Conservation (phyloP, 2,329 filamentous ascomycete genomes). For the Herpotrichia juniperi region DNA sequence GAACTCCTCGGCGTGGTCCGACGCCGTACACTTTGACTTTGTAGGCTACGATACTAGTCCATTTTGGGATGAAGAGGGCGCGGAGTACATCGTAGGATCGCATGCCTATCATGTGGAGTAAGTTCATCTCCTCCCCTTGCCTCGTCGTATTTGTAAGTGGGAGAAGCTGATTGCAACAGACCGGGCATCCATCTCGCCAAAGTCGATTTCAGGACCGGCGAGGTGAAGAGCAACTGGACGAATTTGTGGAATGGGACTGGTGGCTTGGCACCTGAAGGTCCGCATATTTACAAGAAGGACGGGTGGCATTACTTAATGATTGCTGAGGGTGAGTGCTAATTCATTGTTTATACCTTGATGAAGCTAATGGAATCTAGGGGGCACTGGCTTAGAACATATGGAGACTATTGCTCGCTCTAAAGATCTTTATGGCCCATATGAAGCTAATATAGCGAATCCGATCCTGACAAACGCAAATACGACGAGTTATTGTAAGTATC, state of each 20-base stretch:
- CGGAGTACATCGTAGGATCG: conserved; percentile 53
- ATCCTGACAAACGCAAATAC: conserved; percentile 48
- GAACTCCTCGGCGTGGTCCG: conserved; percentile 53
- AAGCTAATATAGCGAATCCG: conserved; percentile 43
- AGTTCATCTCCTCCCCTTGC: conserved; percentile 1
- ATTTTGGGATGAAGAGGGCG: conserved; percentile 64
- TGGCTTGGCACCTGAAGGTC: conserved; percentile 38
- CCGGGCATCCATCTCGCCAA: conserved; percentile 36
- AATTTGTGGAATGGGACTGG: conserved; percentile 47
- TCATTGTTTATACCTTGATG: background rate
- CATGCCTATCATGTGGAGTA: conserved; percentile 30
- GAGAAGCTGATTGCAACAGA: conserved; percentile 10
- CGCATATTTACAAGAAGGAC: conserved; percentile 45
- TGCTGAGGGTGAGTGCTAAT: conserved; percentile 34
- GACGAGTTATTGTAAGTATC: conserved; percentile 38
- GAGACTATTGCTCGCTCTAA: conserved; percentile 46
- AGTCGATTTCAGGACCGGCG: conserved; percentile 43
- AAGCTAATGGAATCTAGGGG: conserved; percentile 17
- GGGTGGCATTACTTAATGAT: conserved; percentile 39
- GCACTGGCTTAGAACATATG: conserved; percentile 44
- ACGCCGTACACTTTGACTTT: conserved; percentile 57
- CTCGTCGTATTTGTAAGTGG: background rate
- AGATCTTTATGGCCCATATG: conserved; percentile 45
- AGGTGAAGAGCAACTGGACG: conserved; percentile 19
- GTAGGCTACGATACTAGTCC: conserved; percentile 60